These are phyloP conservation scores for Oryza punctata DNA, from an alignment of 176 grass and related monocot genomes.

Conservation along the genomic window DNA sequence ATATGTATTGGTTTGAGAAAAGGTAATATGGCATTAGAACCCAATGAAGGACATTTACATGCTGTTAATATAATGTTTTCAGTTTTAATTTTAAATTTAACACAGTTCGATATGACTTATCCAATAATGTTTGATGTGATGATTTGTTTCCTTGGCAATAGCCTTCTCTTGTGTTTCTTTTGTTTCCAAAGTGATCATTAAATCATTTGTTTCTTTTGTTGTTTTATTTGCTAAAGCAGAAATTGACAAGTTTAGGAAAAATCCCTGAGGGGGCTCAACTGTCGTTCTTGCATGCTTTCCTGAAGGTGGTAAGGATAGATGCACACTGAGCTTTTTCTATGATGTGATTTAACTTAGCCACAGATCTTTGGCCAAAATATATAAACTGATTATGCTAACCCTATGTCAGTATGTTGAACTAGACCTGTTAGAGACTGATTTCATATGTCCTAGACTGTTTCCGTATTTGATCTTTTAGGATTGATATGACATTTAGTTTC, in stretches of 20 bases:
- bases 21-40: background rate
- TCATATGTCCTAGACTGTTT: background rate
- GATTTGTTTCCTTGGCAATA: conserved; percentile 29
- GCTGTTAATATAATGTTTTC: background rate
- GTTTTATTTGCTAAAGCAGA: conserved; percentile 77
- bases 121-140: conserved; percentile 17
- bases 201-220: conserved; percentile 54
- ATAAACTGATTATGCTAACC: background rate
- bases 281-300: conserved; percentile 52
- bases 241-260: conserved; percentile 65
- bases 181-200: conserved; percentile 35
- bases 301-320: conserved; percentile 56
- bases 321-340: conserved; percentile 37
- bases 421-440: background rate
- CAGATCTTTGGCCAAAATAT: background rate
- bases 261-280: conserved; percentile 41
- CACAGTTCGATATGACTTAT: conserved; percentile 2
- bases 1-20: conserved; percentile 24
- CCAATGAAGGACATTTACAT: background rate
- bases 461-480: conserved; percentile 1
- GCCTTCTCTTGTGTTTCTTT: conserved; percentile 27
- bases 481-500: background rate
- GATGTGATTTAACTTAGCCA: conserved; percentile 28
- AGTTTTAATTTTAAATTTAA: conserved; percentile 14
- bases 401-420: conserved; percentile 2